Percentiles rank a stretch among this genome's conserved stretches.
phyloP scores from a whole-genome alignment of 2,329 filamentous ascomycete genomes.

The Aspergillus sp. region DNA sequence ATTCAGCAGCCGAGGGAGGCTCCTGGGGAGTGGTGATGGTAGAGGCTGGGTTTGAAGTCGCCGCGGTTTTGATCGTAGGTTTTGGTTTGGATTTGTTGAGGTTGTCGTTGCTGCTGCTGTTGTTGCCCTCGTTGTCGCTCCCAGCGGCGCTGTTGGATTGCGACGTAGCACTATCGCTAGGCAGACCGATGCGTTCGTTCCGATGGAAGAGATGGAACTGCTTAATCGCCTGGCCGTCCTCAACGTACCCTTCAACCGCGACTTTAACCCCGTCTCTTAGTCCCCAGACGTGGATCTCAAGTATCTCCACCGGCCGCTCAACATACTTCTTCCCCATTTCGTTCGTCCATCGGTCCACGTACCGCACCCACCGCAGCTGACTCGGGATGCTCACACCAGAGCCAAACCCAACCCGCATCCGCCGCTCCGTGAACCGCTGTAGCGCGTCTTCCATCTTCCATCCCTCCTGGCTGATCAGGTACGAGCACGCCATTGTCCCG shows the following conservation, averaged over 20 bases:
- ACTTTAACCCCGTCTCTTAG: conserved; percentile 85
- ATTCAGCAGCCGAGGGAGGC: neutral
- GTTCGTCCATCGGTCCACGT: conserved; percentile 84
- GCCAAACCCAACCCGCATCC: conserved; percentile 89
- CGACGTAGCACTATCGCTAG: conserved; percentile 28
- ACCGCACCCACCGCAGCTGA: conserved; percentile 81
- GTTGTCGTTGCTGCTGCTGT: conserved; percentile 6
- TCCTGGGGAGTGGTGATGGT: neutral
- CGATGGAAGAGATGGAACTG: conserved; percentile 75
- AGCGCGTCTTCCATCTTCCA: conserved; percentile 66
- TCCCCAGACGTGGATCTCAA: conserved; percentile 90
- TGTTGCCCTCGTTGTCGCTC: conserved; percentile 2
- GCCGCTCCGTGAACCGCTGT: conserved; percentile 70
- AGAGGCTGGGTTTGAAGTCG: neutral
- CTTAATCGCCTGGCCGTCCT: conserved; percentile 87
- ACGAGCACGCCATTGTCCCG: conserved; percentile 83
- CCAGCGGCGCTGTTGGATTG: neutral
- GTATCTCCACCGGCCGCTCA: conserved; percentile 77
- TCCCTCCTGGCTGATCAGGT: conserved; percentile 82
- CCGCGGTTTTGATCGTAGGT: neutral
- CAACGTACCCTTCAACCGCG: conserved; percentile 76
- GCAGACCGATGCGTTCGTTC: conserved; percentile 61
- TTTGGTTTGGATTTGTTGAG: neutral
- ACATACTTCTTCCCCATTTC: conserved; percentile 71
- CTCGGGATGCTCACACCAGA: conserved; percentile 90